Evolutionary conservation across 164 flowering plant species (phyloP), one percentile per base, ranked within the genome.

Genomic region (Umbellularia californica): DNA sequence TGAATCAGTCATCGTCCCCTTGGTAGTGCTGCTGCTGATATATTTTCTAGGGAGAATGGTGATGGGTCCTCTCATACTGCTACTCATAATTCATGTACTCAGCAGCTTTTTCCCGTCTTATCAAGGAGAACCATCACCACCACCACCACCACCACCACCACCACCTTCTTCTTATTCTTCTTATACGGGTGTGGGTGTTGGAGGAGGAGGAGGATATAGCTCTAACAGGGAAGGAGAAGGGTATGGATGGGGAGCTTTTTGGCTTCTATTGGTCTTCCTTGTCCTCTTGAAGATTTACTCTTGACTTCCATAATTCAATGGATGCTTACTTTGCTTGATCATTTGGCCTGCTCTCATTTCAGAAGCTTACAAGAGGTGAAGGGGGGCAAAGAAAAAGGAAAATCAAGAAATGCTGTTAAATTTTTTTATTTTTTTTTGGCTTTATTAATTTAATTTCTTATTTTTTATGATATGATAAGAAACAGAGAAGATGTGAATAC

Each of bases 81-180:
- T 84, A 1, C 15, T 87, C 62, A 68, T 81, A 22, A 65, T 83
- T 35, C 80, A 81, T 23, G 65, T 81, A 5, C 73, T 82, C 52
- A 74, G 77, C 30, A 62, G 19, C 2, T 75, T 72, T 69, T 80
- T 74, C 75, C 81, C 86, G 2, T 41, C 69, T 12, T 22, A 69
- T 4, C 30, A 28, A 5, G 35, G 1, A 17, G 20, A 13, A 35
- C 35, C 41, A 2, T 1, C 63, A n/a, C 19, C 63, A n/a, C 15
- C 63, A 58, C 5, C 63, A 6, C 14, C 63, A n/a, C 19, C 63
- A n/a, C 15, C 63, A 58, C 5, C 63, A 5, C 14, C 19, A 5
- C 5, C 62, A 5, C 2, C 67, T 13, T 3, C 68, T 4, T 65
- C 25, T 20, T 19, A 15, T 55, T 55, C 60, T 55, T 55, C 60